Base-by-base conservation (phyloP, 192 early-diverging fungal genomes). In the Chytriomyces hyalinus region DNA sequence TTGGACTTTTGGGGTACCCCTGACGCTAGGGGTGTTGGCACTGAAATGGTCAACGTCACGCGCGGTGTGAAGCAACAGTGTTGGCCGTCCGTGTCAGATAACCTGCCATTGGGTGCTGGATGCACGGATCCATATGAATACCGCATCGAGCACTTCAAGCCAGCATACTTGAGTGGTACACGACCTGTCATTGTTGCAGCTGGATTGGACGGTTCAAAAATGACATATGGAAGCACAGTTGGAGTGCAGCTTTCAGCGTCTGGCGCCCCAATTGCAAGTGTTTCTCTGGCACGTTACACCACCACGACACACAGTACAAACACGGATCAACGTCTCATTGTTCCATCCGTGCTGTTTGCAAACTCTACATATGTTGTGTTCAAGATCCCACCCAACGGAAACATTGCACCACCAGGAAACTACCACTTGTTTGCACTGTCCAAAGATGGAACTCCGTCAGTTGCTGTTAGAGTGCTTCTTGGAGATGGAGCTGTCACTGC, bases 291-390 rank as follows among this genome's bases (percentile, higher is more conserved):
- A 46, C 77, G 83, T 20, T 74, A 82, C 65, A 57, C 75, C 4
- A 77, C 77, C 66, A 69, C 78, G 4, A 86, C 85, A 13, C 83
- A 84, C 69, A 20, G 62, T 24, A 75, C 69, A 62, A 86, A 82
- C 79, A 79, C 76, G 43, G 85, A 86, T 66, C 80, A 81, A 74
- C 67, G 85, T 7, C 57, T 82, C 5, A 61, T 84, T 24, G 81
- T 80, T 61, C 66, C 80, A 45, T 36, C 36, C 3, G 75, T 83
- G 43, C 50, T 66, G 48, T 49, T 46, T 57, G 8, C 49, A 13
- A 76, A 49, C 4, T 11, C 51, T 1, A 77, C 11, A 43, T 49
- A 50, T 8, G 24, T 84, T 3, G n/a, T 49, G 8, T 75, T 83
- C 50, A 61, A 51, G 57, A 65, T 70, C 24, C 84, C 84, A 0